Percentiles rank a stretch among this genome's conserved stretches.
Evolutionary conservation across 441 rosid genomes (phyloP).

Genomic region (Aleurites moluccanus): DNA sequence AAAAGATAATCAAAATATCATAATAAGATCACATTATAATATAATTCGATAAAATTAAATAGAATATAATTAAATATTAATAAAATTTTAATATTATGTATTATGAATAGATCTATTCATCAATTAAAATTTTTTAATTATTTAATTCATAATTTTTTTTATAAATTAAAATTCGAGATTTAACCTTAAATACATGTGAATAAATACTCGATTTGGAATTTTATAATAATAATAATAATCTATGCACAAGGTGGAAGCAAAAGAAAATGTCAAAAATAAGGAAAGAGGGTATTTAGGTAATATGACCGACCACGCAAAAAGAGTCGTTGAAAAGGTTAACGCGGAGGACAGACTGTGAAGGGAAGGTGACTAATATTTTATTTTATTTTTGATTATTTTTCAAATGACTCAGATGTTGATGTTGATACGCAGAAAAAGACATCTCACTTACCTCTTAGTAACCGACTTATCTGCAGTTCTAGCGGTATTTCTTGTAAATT

Average conservation of each 20-base stretch:
- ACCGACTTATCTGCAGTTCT: conserved; percentile 23
- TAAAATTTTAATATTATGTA: too few relatives aligned
- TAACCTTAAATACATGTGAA: too few relatives aligned
- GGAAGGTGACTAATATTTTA: conserved; percentile 17
- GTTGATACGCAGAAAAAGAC: conserved; percentile 17
- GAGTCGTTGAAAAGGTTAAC: conserved; percentile 30
- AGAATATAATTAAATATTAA: too few relatives aligned
- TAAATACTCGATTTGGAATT: too few relatives aligned
- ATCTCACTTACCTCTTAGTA: conserved; percentile 20
- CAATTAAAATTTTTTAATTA: too few relatives aligned
- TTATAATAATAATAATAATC: too few relatives aligned
- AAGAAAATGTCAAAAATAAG: not conserved
- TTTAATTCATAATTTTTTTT: too few relatives aligned
- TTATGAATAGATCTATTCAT: too few relatives aligned
- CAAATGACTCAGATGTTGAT: conserved; percentile 10
- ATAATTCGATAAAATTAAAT: too few relatives aligned
- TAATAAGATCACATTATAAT: too few relatives aligned
- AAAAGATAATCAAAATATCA: too few relatives aligned
- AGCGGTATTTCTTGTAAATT: conserved; percentile 12
- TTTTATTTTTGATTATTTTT: conserved; percentile 13
- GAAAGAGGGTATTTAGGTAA: conserved; percentile 10
- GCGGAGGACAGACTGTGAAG: conserved; percentile 31
- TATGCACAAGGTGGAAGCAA: not conserved
- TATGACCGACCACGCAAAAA: conserved; percentile 14
- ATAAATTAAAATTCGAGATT: too few relatives aligned